Evolutionary conservation across 1,139 yeast genomes (phyloP), one percentile per base, ranked within the genome.

Genomic region (Nakaseomyces sp.): DNA sequence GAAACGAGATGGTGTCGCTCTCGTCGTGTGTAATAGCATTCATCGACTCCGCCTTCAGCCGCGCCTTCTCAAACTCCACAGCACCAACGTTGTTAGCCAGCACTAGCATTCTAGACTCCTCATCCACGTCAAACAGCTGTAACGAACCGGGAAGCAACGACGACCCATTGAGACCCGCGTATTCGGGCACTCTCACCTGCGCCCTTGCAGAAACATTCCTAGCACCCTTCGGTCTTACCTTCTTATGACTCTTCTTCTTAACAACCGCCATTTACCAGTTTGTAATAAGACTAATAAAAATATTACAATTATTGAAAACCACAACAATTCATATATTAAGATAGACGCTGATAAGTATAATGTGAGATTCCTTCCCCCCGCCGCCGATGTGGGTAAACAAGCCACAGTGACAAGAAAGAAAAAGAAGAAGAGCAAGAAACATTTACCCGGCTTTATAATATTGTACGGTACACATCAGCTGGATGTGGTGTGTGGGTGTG

Each of bases 1-100:
- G 47, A 40, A 53, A 61, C 12, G 65, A 61, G 5, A 59, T 51
- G 1, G 61, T 58, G 40, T 61, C 65, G 45, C 64, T 59, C 43
- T 58, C 62, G 47, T 61, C 65, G 41, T 61, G 64, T 22, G 32
- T 28, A 6, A 25, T 47, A 1, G 56, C 44, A n/a, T 50, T 52
- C 2, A 56, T 46, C 28, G 53, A 53, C 37, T 57, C 63, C 3
- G 64, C 56, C 39, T 52, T 52, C 43, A 58, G 42, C 38, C 64
- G 45, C 30, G 50, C 45, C 13, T 44, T 47, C 42, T 53, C 60
- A 28, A 49, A 50, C 33, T 35, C 28, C 28, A 16, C 38, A 6
- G 28, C 38, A 20, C 38, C 28, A 9, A 20, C 38, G n/a, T 35
- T 22, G 4, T 20, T 17, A 6, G 28, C 38, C 28, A 35, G 9